phyloP scores from a whole-genome alignment of 352 stramenopile species.

The Phytophthora pisi region DNA sequence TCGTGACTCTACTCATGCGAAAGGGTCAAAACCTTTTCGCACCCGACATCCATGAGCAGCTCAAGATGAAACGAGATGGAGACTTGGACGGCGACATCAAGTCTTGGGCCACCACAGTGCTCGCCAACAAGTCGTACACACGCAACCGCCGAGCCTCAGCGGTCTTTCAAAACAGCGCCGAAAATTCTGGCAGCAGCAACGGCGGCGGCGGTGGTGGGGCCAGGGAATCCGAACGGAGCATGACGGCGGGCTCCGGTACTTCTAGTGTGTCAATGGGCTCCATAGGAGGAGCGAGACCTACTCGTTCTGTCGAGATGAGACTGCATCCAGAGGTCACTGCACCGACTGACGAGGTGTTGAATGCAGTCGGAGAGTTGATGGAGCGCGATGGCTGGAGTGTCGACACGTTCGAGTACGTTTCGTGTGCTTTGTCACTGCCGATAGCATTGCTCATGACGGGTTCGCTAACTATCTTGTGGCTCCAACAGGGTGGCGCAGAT shows the following conservation, averaged over 20 bases:
- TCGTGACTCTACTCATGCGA: conserved; percentile 76
- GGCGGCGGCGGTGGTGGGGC: not conserved
- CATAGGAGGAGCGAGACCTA: conserved; percentile 7
- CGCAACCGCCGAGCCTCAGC: conserved; percentile 63
- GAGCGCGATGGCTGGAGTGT: conserved; percentile 77
- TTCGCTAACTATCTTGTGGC: conserved; percentile 9
- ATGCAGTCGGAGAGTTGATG: conserved; percentile 72
- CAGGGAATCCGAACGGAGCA: conserved; percentile 30
- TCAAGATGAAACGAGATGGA: conserved; percentile 72
- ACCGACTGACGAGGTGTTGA: conserved; percentile 67
- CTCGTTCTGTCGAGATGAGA: conserved; percentile 48
- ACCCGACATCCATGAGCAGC: conserved; percentile 81
- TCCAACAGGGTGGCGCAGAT: conserved; percentile 57
- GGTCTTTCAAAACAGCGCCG: conserved; percentile 41
- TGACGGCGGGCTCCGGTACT: conserved; percentile 23
- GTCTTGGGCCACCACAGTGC: conserved; percentile 75
- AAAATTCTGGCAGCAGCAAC: conserved; percentile 19
- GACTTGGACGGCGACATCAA: conserved; percentile 82
- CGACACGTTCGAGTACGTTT: conserved; percentile 70
- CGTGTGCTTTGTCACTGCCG: not conserved
- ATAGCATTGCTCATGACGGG: not conserved
- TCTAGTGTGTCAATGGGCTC: conserved; percentile 21
- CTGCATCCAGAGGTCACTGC: conserved; percentile 69
- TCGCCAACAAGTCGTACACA: conserved; percentile 83
- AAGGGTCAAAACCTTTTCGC: conserved; percentile 85